phyloP scores from a whole-genome alignment of 495 filamentous ascomycete genomes.

The Tricharina praecox region DNA sequence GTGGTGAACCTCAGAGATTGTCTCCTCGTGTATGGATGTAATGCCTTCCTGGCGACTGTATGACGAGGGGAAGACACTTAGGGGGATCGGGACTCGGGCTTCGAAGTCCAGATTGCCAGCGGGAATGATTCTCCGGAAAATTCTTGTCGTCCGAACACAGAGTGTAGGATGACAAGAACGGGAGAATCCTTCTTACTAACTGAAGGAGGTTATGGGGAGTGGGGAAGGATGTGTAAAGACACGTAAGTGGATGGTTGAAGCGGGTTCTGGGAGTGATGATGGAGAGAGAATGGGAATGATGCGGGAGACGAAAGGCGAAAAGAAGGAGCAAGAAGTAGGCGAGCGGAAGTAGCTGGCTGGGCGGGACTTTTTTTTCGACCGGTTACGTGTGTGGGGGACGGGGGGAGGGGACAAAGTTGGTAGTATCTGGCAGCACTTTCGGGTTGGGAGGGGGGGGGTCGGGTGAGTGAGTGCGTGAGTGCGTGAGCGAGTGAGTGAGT shows the following conservation, averaged over 20 bases:
- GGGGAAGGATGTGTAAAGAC: constrained; percentile 1
- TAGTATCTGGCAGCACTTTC: neutral
- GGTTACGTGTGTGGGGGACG: too few species aligned
- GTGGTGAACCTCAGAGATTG: constrained; percentile 47
- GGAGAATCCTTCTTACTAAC: constrained; percentile 23
- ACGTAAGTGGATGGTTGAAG: constrained; percentile 4
- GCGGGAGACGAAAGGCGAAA: neutral
- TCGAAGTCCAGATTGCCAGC: constrained; percentile 99
- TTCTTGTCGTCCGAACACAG: constrained; percentile 24
- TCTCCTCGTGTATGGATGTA: constrained; percentile 66
- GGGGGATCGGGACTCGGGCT: constrained; percentile 95
- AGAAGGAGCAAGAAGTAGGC: constrained; percentile 5
- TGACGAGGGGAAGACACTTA: constrained; percentile 98
- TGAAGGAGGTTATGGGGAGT: constrained; percentile 6
- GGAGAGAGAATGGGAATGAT: constrained; percentile 1
- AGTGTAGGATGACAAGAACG: constrained; percentile 25
- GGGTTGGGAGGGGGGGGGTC: too few species aligned
- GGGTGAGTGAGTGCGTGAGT: too few species aligned
- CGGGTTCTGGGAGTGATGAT: too few species aligned
- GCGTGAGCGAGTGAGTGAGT: too few species aligned
- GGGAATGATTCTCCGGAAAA: constrained; percentile 29
- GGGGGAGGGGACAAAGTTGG: neutral
- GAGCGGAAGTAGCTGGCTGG: constrained; percentile 4
- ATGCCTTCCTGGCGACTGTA: constrained; percentile 62
- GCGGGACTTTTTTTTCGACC: neutral